phyloP scores from a whole-genome alignment of 2,329 filamentous ascomycete genomes.

The Aspergillus sojae region DNA sequence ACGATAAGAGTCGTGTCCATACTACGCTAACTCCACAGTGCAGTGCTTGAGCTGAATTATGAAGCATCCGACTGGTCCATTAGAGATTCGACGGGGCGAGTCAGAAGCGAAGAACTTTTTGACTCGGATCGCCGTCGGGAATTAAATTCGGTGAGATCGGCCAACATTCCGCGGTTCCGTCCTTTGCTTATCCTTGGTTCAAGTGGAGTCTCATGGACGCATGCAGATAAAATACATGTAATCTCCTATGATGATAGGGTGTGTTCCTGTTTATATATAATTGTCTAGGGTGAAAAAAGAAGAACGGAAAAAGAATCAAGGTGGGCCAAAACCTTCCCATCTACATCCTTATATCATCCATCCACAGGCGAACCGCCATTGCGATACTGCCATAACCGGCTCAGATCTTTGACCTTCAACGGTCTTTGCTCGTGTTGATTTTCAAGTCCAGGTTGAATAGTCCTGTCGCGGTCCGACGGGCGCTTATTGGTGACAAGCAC shows the following conservation, averaged over 20 bases:
- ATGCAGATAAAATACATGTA: not conserved
- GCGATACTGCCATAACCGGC: conserved; percentile 45
- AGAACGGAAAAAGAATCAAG: not conserved
- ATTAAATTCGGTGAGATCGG: not conserved
- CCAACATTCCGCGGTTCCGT: not conserved
- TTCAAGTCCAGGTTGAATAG: not conserved
- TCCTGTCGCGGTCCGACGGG: not conserved
- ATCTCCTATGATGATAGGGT: no score
- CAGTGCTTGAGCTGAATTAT: not conserved
- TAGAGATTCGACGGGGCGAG: no score
- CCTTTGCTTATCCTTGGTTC: not conserved
- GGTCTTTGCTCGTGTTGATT: not conserved
- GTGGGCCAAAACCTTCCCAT: not conserved
- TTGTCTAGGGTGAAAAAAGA: not conserved
- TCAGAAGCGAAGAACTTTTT: not conserved
- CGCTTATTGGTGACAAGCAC: not conserved
- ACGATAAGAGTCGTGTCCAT: not conserved
- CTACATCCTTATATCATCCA: not conserved
- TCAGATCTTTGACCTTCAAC: conserved; percentile 38
- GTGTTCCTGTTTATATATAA: not conserved
- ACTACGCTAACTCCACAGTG: not conserved
- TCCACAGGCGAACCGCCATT: conserved; percentile 34
- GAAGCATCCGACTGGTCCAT: not conserved
- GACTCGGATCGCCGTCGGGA: not conserved
- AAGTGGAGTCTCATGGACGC: not conserved